Percentiles rank a stretch among this genome's conserved stretches.
phyloP scores from a whole-genome alignment of 2,329 filamentous ascomycete genomes.

The Apiospora hydei region DNA sequence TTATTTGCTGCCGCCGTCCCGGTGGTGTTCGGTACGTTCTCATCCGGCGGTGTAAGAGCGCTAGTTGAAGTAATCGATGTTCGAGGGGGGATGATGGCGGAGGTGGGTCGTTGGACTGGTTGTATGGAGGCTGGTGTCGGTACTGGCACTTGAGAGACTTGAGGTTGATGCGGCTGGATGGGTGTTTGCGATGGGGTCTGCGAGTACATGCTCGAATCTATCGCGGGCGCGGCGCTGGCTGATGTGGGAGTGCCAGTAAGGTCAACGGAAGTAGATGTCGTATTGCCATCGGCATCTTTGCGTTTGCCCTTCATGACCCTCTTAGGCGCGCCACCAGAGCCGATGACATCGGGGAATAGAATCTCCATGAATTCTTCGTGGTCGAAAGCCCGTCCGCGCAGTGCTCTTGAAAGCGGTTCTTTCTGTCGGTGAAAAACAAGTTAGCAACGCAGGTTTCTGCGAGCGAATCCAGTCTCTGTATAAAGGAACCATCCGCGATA shows the following conservation, averaged over 20 bases:
- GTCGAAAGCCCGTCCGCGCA: constrained; percentile 65
- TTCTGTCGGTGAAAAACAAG: constrained; percentile 47
- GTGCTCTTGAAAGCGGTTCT: constrained; percentile 64
- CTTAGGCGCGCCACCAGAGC: constrained; percentile 66
- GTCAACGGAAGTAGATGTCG: constrained; percentile 45
- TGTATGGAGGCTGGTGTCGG: constrained; percentile 36
- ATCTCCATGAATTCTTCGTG: constrained; percentile 68
- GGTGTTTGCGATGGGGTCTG: constrained; percentile 28
- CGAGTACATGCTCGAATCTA: constrained; percentile 26
- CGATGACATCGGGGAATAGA: constrained; percentile 66
- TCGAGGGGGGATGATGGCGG: constrained; percentile 48
- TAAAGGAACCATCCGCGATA: background rate
- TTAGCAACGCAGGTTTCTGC: constrained; percentile 30
- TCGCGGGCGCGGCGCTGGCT: constrained; percentile 46
- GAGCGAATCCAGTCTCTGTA: background rate
- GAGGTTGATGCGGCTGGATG: constrained; percentile 30
- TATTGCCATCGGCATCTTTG: constrained; percentile 53
- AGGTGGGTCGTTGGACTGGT: constrained; percentile 40
- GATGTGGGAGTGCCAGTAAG: constrained; percentile 58
- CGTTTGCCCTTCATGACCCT: constrained; percentile 63
- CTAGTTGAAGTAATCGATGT: constrained; percentile 49
- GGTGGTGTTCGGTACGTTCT: constrained; percentile 51
- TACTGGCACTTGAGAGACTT: constrained; percentile 33
- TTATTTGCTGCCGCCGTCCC: constrained; percentile 42
- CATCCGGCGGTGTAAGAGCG: constrained; percentile 64